Conservation (phyloP, 306 rosid genomes). For the Benincasa hispida region DNA sequence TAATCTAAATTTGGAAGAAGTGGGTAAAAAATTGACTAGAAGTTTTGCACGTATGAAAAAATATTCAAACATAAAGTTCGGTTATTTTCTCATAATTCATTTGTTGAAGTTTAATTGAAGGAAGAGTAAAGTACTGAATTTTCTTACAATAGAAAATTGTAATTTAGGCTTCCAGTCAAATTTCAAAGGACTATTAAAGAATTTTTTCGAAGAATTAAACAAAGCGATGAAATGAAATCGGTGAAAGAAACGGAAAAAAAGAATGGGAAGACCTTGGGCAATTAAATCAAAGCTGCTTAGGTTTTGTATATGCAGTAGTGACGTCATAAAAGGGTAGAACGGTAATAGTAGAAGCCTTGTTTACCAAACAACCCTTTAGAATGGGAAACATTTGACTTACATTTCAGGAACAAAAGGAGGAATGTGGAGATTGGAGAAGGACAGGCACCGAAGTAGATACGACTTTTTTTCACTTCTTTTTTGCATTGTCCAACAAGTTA, state of each 20-base stretch:
- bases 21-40: too few species aligned
- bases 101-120: neutral
- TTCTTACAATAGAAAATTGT: neutral
- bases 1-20: neutral
- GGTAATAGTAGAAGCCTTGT: neutral
- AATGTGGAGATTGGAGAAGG: too few species aligned
- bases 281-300: neutral
- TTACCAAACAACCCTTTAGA: neutral
- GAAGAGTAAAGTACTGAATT: too few species aligned
- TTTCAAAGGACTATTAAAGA: neutral
- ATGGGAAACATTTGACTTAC: neutral
- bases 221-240: neutral
- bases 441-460: too few species aligned
- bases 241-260: too few species aligned
- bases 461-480: neutral
- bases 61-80: neutral
- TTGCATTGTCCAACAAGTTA: neutral
- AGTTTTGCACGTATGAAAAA: too few species aligned
- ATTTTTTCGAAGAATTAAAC: too few species aligned
- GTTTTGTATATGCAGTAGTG: neutral
- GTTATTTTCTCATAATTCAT: neutral
- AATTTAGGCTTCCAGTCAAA: neutral
- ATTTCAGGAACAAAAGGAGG: neutral
- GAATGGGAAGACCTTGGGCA: neutral
- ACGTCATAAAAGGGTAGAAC: neutral